Evolutionary conservation across 805 yeast genomes (phyloP).

Genomic region (Ogataea methanolica): DNA sequence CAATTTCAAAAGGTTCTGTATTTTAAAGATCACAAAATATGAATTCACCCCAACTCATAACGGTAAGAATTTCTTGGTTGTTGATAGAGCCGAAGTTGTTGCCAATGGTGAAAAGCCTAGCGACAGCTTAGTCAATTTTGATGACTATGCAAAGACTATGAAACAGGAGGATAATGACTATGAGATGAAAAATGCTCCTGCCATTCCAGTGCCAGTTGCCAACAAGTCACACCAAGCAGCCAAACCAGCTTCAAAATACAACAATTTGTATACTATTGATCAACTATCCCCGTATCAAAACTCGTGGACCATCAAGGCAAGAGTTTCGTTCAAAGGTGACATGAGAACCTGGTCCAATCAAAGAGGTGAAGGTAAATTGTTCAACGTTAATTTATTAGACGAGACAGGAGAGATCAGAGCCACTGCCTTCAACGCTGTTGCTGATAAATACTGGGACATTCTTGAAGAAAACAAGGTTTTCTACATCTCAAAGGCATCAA

Average conservation of each 20-base stretch:
- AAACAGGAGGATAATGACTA: conserved; percentile 8
- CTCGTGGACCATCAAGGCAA: conserved; percentile 88
- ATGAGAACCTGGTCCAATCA: conserved; percentile 83
- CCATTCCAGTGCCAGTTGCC: conserved; percentile 5
- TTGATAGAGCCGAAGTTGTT: conserved; percentile 26
- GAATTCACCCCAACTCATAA: conserved; percentile 21
- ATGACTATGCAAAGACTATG: conserved; percentile 47
- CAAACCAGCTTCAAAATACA: conserved; percentile 17
- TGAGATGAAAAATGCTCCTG: background rate
- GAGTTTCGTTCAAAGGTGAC: conserved; percentile 85
- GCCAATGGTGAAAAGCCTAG: conserved; percentile 32
- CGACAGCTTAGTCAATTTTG: conserved; percentile 30
- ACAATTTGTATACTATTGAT: conserved; percentile 67
- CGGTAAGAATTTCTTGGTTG: conserved; percentile 26
- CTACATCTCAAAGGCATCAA: conserved; percentile 74
- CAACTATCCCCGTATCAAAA: conserved; percentile 88
- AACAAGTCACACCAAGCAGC: background rate
- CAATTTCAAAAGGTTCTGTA: conserved; percentile 22
- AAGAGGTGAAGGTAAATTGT: conserved; percentile 85
- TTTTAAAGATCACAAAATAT: conserved; percentile 19
- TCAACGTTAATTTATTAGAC: conserved; percentile 83
- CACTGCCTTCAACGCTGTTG: conserved; percentile 86
- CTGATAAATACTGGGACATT: conserved; percentile 69
- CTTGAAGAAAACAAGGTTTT: conserved; percentile 89
- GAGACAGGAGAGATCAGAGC: conserved; percentile 96